Percentiles rank a stretch among this genome's conserved stretches.
phyloP scores from a whole-genome alignment of 2,329 filamentous ascomycete genomes.

The Penicillium crustosum region DNA sequence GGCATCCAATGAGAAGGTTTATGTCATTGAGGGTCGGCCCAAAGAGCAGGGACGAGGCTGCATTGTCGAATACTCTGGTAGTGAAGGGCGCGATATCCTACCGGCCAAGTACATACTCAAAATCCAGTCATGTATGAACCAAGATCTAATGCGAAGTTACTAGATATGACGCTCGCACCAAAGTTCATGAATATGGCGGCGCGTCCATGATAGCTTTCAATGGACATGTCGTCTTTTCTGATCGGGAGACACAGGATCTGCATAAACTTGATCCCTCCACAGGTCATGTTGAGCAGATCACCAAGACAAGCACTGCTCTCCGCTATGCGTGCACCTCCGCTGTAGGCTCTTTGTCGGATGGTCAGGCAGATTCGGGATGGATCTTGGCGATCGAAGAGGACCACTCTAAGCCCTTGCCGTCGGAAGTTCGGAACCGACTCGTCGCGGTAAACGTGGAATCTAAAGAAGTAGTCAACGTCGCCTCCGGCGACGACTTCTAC shows the following conservation, averaged over 20 bases:
- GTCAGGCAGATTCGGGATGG: slow-evolving; percentile 41
- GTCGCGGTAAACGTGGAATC: slow-evolving; percentile 25
- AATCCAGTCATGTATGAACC: slow-evolving; percentile 33
- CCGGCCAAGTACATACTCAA: slow-evolving; percentile 27
- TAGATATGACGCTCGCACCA: slow-evolving; percentile 45
- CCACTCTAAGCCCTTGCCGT: slow-evolving; percentile 36
- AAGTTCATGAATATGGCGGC: slow-evolving; percentile 55
- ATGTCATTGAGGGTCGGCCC: slow-evolving; percentile 33
- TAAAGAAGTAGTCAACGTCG: slow-evolving; percentile 39
- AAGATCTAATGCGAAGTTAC: slow-evolving; percentile 15
- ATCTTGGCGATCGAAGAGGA: slow-evolving; percentile 54
- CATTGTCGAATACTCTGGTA: slow-evolving; percentile 42
- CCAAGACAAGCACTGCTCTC: slow-evolving; percentile 11
- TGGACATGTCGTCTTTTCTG: slow-evolving; percentile 49
- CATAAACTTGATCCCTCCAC: slow-evolving; percentile 43
- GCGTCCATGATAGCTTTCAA: slow-evolving; percentile 43
- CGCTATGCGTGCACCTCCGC: slow-evolving; percentile 32
- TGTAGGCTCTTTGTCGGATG: slow-evolving; percentile 32
- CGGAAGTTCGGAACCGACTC: slow-evolving; percentile 27
- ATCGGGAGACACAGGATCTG: slow-evolving; percentile 44
- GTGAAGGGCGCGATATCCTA: slow-evolving; percentile 21
- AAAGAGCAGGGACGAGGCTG: slow-evolving; percentile 41
- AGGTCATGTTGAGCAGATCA: slow-evolving; percentile 34
- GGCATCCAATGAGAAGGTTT: slow-evolving; percentile 24
- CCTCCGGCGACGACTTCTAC: slow-evolving; percentile 52